phyloP scores from a whole-genome alignment of 2,329 filamentous ascomycete species.

The Cladosporium colombiae region DNA sequence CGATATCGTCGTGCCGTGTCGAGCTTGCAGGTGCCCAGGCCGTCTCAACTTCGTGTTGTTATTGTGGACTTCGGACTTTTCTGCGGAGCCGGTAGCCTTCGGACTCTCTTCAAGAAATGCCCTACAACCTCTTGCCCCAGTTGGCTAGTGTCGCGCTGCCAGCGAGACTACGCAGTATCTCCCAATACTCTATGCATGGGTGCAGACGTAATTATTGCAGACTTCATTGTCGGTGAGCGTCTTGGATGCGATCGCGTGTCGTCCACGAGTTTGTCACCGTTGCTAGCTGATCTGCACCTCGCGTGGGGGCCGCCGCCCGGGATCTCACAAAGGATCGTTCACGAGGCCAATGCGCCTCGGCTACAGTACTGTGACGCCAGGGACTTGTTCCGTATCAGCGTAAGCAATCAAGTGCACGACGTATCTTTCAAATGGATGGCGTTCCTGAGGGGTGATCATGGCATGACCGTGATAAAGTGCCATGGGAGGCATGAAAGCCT shows the following conservation, averaged over 20 bases:
- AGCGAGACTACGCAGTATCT: not conserved
- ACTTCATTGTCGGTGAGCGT: not conserved
- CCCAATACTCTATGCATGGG: not conserved
- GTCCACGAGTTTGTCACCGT: not conserved
- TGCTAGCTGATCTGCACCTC: not conserved
- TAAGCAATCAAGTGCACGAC: not conserved
- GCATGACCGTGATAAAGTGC: not conserved
- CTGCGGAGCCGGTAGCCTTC: slow-evolving; percentile 3
- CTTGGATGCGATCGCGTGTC: not conserved
- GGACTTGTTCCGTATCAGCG: not conserved
- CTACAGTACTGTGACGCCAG: not conserved
- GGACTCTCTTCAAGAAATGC: not conserved
- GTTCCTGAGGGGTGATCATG: not conserved
- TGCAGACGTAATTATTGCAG: not conserved
- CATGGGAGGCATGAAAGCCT: not conserved
- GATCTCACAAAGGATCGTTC: not conserved
- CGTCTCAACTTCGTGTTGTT: not conserved
- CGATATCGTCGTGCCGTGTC: not conserved
- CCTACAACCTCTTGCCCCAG: not conserved
- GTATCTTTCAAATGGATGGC: not conserved
- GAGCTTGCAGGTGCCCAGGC: slow-evolving; percentile 2
- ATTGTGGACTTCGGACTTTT: slow-evolving; percentile 4
- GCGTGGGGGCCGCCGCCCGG: not conserved
- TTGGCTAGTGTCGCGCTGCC: slow-evolving; percentile 2
- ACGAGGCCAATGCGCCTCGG: not conserved